These are phyloP conservation scores for Apostasia ramifera DNA, from an alignment of 106 monocot genomes.

Conservation along the genomic window DNA sequence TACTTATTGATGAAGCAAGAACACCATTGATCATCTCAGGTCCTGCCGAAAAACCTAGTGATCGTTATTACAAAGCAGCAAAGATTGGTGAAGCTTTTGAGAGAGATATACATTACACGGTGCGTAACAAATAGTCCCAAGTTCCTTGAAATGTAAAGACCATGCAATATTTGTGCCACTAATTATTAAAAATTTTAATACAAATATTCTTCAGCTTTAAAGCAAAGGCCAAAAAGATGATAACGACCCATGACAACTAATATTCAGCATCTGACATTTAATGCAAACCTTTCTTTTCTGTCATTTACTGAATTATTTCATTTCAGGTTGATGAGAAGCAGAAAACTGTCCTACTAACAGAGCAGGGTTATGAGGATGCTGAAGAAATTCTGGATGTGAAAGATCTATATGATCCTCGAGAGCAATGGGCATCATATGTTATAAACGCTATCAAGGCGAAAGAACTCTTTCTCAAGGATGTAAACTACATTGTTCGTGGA, in stretches of 20 bases:
- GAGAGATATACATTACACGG: conserved; percentile 94
- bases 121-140: conserved; percentile 13
- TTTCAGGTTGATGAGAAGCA: conserved; percentile 98
- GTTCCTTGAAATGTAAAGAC: too few species aligned
- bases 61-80: conserved; percentile 92
- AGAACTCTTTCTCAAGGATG: conserved; percentile 97
- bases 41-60: conserved; percentile 91
- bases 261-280: too few species aligned
- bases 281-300: background rate
- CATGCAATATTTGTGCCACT: background rate
- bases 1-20: conserved; percentile 98
- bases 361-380: conserved; percentile 93
- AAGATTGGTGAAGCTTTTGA: conserved; percentile 91
- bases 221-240: too few species aligned
- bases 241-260: too few species aligned
- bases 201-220: too few species aligned
- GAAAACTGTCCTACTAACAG: conserved; percentile 84
- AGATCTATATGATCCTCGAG: conserved; percentile 93
- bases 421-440: conserved; percentile 93
- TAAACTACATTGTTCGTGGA: conserved; percentile 85
- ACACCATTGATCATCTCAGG: conserved; percentile 98
- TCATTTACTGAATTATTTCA: background rate
- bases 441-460: conserved; percentile 94
- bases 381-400: conserved; percentile 95
- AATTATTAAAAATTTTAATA: too few species aligned